phyloP scores from a whole-genome alignment of 352 stramenopile species.

The Pythium utonaiense region DNA sequence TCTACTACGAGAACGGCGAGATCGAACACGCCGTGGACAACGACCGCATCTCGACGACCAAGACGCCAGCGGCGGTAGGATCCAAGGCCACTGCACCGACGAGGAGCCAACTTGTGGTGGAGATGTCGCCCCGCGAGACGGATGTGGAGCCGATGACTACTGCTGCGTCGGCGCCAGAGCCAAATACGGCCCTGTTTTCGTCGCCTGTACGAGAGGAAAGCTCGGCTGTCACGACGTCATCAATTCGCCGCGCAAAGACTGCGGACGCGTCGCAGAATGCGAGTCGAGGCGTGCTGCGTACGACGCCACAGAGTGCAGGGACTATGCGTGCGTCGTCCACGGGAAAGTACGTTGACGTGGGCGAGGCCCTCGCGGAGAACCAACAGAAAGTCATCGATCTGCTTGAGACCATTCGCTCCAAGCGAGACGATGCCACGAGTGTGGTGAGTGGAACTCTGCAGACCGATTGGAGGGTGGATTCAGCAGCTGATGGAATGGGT shows the following conservation, averaged over 20 bases:
- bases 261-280: constrained; percentile 16
- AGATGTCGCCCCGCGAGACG: background rate
- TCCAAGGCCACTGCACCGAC: background rate
- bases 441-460: constrained; percentile 32
- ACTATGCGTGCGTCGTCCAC: constrained; percentile 4
- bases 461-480: background rate
- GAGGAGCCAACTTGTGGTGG: constrained; percentile 6
- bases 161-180: background rate
- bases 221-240: background rate
- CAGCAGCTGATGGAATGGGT: background rate
- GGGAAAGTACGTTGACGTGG: constrained; percentile 39
- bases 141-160: background rate
- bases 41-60: constrained; percentile 31
- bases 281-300: constrained; percentile 9
- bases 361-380: constrained; percentile 42
- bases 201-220: background rate
- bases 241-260: constrained; percentile 23
- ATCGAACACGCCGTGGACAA: constrained; percentile 42
- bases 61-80: background rate
- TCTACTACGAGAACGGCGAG: constrained; percentile 49
- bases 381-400: constrained; percentile 57
- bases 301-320: constrained; percentile 15
- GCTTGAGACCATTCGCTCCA: constrained; percentile 35
- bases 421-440: constrained; percentile 34
- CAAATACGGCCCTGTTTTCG: constrained; percentile 3